phyloP scores from a whole-genome alignment of 1,139 yeast genomes.

The Diutina pseudorugosa region DNA sequence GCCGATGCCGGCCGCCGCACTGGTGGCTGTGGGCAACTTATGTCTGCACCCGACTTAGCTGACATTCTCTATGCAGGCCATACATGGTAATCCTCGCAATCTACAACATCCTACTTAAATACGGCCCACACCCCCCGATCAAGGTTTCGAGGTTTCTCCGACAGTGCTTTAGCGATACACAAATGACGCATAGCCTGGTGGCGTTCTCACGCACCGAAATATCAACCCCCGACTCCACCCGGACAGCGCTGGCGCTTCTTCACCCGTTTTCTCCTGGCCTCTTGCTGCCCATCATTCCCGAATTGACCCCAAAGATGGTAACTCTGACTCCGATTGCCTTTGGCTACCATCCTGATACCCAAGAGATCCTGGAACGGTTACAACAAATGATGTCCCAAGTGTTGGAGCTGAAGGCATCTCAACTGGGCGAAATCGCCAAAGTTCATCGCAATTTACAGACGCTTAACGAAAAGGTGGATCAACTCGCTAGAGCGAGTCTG shows the following conservation, averaged over 20 bases:
- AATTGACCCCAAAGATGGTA: neutral
- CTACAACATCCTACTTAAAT: neutral
- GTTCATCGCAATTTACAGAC: neutral
- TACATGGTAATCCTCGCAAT: neutral
- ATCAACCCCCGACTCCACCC: neutral
- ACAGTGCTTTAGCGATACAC: neutral
- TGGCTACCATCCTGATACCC: neutral
- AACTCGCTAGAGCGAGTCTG: neutral
- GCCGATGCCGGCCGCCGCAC: neutral
- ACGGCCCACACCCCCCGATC: neutral
- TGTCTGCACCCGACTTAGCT: neutral
- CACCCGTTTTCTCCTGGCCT: neutral
- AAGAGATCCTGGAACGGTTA: neutral
- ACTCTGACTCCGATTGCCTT: neutral
- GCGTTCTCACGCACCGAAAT: slow-evolving; percentile 1
- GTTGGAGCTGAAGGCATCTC: neutral
- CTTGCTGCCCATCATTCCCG: neutral
- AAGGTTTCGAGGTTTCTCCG: neutral
- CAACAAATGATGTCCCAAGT: neutral
- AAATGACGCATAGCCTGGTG: neutral
- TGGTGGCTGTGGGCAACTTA: neutral
- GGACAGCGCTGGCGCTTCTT: neutral
- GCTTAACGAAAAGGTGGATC: neutral
- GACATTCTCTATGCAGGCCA: neutral
- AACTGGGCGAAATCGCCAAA: neutral